Evolutionary conservation across 1,139 yeast species (phyloP), one percentile per base, ranked within the genome.

Genomic region (Hansenula anomala): DNA sequence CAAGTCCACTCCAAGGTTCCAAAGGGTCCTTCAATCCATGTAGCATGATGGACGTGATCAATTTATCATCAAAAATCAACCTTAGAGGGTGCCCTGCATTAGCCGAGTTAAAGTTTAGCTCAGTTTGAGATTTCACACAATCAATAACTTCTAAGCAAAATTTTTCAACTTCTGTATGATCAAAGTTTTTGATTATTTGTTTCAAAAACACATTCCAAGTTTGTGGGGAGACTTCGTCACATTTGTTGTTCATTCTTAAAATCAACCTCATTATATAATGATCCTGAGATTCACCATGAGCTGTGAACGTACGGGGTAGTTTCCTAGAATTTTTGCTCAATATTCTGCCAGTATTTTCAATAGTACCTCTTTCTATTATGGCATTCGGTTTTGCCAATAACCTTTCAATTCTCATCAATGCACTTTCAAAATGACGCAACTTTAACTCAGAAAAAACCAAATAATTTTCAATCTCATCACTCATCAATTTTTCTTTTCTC

Each of bases 1-100:
- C 34, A 5, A 41, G 9, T 12, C 31, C 31, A 13, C 19, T 25
- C 42, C 42, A 41, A 4, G 44, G 44, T 18, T 36, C 32, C 18
- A 38, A 29, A 13, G 27, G 15, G 7, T 28, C 26, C 8, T 25
- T 24, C 18, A 38, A 41, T 4, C 42, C 33, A 8, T 19, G 14
- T 12, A 18, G 25, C n/a, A 41, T 11, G 1, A 41, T 16, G 16
- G 31, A 13, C 1, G 28, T 22, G 6, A 36, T 23, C 8, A 29
- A 15, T 6, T 24, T 16, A 6, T 28, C 28, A 8, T 31, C 27
- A 17, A 41, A 41, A 3, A 41, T 4, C 16, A 31, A 32, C 11
- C 25, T 17, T 10, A 41, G 22, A 6, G 42, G 42, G 18, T 41
- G 44, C 2, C n/a, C 10, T 3, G 6, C 7, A 22, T 33, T 30